Evolutionary conservation across 2,329 filamentous ascomycete genomes (phyloP).

Genomic region (Fusarium subglutinans): DNA sequence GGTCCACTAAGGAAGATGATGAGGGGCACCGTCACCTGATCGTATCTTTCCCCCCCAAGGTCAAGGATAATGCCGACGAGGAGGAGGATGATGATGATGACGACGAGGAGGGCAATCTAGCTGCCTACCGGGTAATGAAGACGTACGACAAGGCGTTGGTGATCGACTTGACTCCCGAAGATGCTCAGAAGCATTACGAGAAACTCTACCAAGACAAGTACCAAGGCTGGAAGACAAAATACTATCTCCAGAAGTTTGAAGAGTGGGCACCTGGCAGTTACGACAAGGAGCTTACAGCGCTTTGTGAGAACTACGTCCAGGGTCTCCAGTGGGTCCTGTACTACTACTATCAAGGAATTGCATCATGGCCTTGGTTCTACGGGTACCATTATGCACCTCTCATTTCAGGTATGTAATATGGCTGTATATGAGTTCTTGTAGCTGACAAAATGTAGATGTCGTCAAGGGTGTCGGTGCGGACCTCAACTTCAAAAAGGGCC

Average conservation of each 20-base stretch:
- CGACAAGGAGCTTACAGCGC: constrained; percentile 75
- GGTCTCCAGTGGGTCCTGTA: constrained; percentile 97
- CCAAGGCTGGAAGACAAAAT: constrained; percentile 90
- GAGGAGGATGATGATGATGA: constrained; percentile 64
- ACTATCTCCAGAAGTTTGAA: constrained; percentile 88
- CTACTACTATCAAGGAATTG: constrained; percentile 97
- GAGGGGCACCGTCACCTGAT: constrained; percentile 64
- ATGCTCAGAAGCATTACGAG: constrained; percentile 81
- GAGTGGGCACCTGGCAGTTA: constrained; percentile 86
- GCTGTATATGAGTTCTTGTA: constrained; percentile 46
- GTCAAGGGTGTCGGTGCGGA: constrained; percentile 86
- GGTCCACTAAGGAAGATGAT: constrained; percentile 66
- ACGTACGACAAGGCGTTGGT: constrained; percentile 91
- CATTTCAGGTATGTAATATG: constrained; percentile 74
- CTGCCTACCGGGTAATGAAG: constrained; percentile 85
- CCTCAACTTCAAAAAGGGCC: constrained; percentile 91
- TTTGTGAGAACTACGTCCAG: constrained; percentile 97
- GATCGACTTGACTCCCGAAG: constrained; percentile 79
- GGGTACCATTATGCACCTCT: constrained; percentile 96
- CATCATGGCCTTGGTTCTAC: constrained; percentile 99
- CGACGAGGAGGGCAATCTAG: constrained; percentile 83
- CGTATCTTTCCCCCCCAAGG: constrained; percentile 58
- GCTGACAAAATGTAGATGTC: constrained; percentile 70
- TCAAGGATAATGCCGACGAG: constrained; percentile 52
- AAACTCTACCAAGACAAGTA: constrained; percentile 92